phyloP scores from a whole-genome alignment of 2,329 filamentous ascomycete species.

The Ophiosphaerella korrae region DNA sequence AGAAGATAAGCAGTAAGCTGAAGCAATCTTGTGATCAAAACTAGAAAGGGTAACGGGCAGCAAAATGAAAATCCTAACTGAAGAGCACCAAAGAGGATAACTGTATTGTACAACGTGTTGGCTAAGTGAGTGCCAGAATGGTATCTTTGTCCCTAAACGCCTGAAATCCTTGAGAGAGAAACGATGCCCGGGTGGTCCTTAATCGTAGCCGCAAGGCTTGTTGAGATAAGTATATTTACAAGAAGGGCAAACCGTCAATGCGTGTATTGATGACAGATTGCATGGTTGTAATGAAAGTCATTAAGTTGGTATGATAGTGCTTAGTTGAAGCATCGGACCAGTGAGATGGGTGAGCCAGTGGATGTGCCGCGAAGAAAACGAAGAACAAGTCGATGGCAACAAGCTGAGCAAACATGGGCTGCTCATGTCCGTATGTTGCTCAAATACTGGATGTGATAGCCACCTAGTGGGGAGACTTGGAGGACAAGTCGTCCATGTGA shows the following conservation, averaged over 20 bases:
- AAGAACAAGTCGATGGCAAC: slow-evolving; percentile 10
- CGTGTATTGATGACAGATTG: slow-evolving; percentile 1
- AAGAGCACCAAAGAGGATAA: slow-evolving; percentile 6
- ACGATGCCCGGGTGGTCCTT: slow-evolving; percentile 19
- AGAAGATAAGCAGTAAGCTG: slow-evolving; percentile 1
- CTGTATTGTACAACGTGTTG: slow-evolving; percentile 38
- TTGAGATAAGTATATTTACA: slow-evolving; percentile 38
- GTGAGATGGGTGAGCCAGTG: slow-evolving; percentile 3
- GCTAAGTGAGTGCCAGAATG: slow-evolving; percentile 41
- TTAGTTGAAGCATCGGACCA: background rate
- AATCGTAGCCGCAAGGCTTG: slow-evolving; percentile 25
- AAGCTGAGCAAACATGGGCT: slow-evolving; percentile 23
- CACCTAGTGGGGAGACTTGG: slow-evolving; percentile 38
- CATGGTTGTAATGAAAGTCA: slow-evolving; percentile 12
- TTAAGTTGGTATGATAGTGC: slow-evolving; percentile 8
- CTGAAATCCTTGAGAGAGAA: slow-evolving; percentile 10
- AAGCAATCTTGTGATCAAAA: slow-evolving; percentile 22
- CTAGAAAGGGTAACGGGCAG: slow-evolving; percentile 2
- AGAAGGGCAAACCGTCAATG: slow-evolving; percentile 26
- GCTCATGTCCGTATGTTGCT: slow-evolving; percentile 3
- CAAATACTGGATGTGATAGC: slow-evolving; percentile 9
- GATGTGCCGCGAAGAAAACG: slow-evolving; percentile 5
- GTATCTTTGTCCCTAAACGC: slow-evolving; percentile 34
- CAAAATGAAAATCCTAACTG: slow-evolving; percentile 7
- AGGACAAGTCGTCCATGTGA: slow-evolving; percentile 63